Base-by-base conservation (phyloP, 2,329 filamentous ascomycete species). In the Fusarium globosum region DNA sequence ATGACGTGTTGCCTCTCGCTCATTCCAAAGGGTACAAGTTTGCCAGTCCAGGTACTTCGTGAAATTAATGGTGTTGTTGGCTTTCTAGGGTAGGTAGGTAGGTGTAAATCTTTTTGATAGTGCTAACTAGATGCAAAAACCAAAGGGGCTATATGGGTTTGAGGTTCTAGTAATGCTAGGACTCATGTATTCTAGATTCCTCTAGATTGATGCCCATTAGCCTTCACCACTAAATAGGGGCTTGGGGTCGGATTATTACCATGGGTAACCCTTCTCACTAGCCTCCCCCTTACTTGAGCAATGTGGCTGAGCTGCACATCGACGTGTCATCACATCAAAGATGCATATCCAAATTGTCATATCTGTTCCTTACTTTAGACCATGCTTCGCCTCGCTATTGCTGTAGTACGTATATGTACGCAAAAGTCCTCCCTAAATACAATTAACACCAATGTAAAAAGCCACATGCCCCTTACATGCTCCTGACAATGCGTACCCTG, bases 311-410 rank as follows among this genome's bases (percentile, higher is more conserved):
- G 55, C 20, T 26, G 20, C 16, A 13, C 38, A 36, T 30, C 26
- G 43, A 23, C n/a, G 33, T 18, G 39, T 52, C 35, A 46, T 30
- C 33, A 58, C 13, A 23, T 21, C 12, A 42, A 55, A 7, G 45
- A n/a, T 13, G 6, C 59, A 28, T 15, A 41, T 14, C 30, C n/a
- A 28, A 45, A n/a, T 28, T 42, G 41, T 35, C 20, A 43, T 68
- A 39, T 51, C 23, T 38, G 23, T 66, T 64, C 42, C 43, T 38
- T 56, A n/a, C 56, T 61, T 73, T 68, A 36, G 36, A 58, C 57
- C 59, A 30, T 39, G 42, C 30, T 65, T 58, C 48, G 58, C 60
- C 51, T 69, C 57, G 68, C 55, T 68, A 41, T 46, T 63, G 41
- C 56, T 43, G 42, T 48, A 52, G 61, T 28, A 42, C 48, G 21